Conservation (phyloP, 441 rosid species). For the Kokia cookei region DNA sequence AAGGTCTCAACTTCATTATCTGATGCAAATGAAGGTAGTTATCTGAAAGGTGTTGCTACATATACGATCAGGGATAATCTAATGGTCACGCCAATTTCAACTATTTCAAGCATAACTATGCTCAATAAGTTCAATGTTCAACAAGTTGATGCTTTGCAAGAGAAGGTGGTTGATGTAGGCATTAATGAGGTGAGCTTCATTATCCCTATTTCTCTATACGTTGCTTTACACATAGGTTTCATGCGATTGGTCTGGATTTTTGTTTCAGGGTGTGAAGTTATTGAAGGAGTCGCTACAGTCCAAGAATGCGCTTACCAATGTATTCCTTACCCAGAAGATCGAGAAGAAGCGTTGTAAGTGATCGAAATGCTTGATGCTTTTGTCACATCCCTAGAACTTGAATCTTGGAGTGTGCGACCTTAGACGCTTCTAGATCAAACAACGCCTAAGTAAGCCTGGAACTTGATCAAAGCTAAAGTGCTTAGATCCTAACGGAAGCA, state of each 20-base stretch:
- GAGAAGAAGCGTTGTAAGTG: background rate
- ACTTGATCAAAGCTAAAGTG: too few relatives aligned
- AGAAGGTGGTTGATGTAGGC: background rate
- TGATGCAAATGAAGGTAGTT: background rate
- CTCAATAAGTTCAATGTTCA: background rate
- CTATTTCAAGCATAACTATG: background rate
- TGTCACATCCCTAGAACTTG: too few relatives aligned
- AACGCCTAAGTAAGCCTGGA: too few relatives aligned
- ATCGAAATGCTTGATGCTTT: background rate
- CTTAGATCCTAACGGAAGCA: too few relatives aligned
- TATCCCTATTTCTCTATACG: background rate
- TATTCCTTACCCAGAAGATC: background rate
- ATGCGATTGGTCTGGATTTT: background rate
- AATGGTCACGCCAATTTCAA: background rate
- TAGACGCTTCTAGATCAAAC: too few relatives aligned
- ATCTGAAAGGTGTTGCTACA: slow-evolving; percentile 11
- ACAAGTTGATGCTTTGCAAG: background rate
- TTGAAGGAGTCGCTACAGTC: slow-evolving; percentile 8
- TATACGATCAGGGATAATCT: background rate
- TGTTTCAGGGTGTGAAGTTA: background rate
- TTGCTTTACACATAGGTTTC: background rate
- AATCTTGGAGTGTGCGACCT: too few relatives aligned
- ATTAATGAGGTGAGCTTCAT: background rate
- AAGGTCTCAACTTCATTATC: background rate
- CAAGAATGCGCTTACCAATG: background rate